phyloP scores from a whole-genome alignment of 2,329 filamentous ascomycete genomes.

The Pseudogymnoascus sp. region DNA sequence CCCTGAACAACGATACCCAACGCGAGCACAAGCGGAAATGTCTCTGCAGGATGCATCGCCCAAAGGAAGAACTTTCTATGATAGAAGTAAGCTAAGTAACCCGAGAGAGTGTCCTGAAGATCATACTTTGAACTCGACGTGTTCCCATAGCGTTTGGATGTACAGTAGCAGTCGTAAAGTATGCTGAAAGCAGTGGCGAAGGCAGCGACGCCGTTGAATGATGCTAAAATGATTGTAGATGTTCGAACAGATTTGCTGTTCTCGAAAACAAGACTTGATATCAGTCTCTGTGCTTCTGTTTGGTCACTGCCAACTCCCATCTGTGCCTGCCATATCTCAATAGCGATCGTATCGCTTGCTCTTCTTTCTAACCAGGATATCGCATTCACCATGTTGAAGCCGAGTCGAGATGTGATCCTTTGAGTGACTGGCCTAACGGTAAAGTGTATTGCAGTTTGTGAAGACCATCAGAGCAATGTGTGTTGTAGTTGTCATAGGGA shows the following conservation, averaged over 20 bases:
- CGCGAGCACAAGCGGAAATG: constrained; percentile 47
- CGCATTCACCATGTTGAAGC: constrained; percentile 2
- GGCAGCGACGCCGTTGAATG: constrained; percentile 52
- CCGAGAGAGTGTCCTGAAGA: neutral
- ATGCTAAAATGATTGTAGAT: constrained; percentile 51
- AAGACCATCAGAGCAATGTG: constrained; percentile 2
- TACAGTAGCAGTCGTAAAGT: constrained; percentile 39
- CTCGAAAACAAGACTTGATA: constrained; percentile 25
- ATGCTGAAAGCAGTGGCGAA: constrained; percentile 48
- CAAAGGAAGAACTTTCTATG: constrained; percentile 26
- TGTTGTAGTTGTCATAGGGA: neutral
- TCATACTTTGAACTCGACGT: constrained; percentile 34
- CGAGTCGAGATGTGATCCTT: neutral
- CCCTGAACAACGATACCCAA: constrained; percentile 50
- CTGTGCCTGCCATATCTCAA: constrained; percentile 5
- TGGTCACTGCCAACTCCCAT: neutral
- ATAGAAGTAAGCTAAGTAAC: neutral
- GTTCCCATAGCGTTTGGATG: constrained; percentile 26
- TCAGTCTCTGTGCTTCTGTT: constrained; percentile 13
- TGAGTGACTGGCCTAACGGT: constrained; percentile 1
- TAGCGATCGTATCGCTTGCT: neutral
- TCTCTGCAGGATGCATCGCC: constrained; percentile 28
- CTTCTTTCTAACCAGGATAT: neutral
- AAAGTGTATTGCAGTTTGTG: neutral
- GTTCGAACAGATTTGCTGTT: constrained; percentile 47